Evolutionary conservation across 208 protist genomes (phyloP).

Genomic region (Naegleria fowleri): DNA sequence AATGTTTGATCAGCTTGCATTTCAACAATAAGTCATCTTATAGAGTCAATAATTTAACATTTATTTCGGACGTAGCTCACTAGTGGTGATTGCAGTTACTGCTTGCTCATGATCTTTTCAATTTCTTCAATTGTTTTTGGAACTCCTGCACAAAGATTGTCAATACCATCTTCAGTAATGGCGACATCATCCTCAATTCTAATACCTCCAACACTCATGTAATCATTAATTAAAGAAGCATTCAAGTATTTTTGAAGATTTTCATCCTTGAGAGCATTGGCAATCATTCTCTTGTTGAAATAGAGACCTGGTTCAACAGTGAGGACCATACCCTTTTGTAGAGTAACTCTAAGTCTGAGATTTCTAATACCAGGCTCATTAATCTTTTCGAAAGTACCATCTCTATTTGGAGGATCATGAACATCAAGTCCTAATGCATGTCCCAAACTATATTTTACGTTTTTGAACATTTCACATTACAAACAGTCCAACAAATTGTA

Average conservation of each 20-base stretch:
- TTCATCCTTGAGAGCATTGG: conserved; percentile 62
- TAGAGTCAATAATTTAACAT: too few relatives aligned
- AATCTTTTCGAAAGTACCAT: conserved; percentile 57
- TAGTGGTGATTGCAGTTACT: neutral
- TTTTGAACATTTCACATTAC: neutral
- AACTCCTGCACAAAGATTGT: conserved; percentile 52
- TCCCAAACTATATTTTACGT: conserved; percentile 74
- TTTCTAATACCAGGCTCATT: conserved; percentile 66
- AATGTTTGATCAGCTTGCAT: too few relatives aligned
- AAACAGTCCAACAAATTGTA: conserved; percentile 9
- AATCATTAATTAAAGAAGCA: conserved; percentile 59
- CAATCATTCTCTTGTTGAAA: conserved; percentile 73
- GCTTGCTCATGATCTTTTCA: conserved; percentile 49
- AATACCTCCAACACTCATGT: conserved; percentile 88
- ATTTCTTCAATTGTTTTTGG: conserved; percentile 66
- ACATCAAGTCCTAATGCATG: conserved; percentile 89
- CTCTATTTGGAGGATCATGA: conserved; percentile 66
- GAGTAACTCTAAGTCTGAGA: conserved; percentile 70
- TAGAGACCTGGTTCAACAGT: conserved; percentile 94
- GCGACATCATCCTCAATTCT: conserved; percentile 96
- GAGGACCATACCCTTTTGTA: conserved; percentile 84
- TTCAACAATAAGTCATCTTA: too few relatives aligned
- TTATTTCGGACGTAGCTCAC: too few relatives aligned
- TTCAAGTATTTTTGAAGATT: conserved; percentile 71
- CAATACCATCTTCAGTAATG: conserved; percentile 70